These are phyloP conservation scores for Phyllosticta capitalensis DNA, from an alignment of 2,329 filamentous ascomycete genomes.

Conservation along the genomic window DNA sequence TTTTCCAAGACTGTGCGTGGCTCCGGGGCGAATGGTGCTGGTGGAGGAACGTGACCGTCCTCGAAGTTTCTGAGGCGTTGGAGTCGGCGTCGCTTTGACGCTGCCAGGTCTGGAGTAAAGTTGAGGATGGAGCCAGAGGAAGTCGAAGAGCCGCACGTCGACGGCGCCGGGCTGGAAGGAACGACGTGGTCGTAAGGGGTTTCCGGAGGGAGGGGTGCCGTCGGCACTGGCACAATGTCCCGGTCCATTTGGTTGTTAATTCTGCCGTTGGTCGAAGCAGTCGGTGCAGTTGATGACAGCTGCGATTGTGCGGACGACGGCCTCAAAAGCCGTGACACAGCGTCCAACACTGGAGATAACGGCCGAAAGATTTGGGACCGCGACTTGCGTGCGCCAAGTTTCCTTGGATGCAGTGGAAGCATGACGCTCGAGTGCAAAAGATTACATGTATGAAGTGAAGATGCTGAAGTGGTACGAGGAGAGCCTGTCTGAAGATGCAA, in stretches of 20 bases:
- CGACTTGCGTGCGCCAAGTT: constrained; percentile 21
- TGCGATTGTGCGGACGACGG: constrained; percentile 6
- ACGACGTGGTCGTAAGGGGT: constrained; percentile 7
- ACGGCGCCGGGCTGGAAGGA: constrained; percentile 11
- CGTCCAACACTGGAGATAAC: constrained; percentile 6
- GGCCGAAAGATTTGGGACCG: constrained; percentile 17
- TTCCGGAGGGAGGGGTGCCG: constrained; percentile 10
- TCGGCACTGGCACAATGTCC: constrained; percentile 17
- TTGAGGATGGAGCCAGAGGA: constrained; percentile 13
- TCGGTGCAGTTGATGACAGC: constrained; percentile 4
- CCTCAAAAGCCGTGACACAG: constrained; percentile 2
- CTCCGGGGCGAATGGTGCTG: neutral
- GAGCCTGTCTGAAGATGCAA: constrained; percentile 2
- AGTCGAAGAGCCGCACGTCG: constrained; percentile 20
- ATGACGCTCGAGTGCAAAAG: neutral
- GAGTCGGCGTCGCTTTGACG: constrained; percentile 10
- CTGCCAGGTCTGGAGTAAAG: constrained; percentile 11
- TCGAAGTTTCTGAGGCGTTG: constrained; percentile 1
- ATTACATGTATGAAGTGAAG: constrained; percentile 7
- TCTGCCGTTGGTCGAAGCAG: constrained; percentile 10
- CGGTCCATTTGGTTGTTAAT: constrained; percentile 20
- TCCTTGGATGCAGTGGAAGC: constrained; percentile 4
- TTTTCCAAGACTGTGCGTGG: constrained; percentile 19
- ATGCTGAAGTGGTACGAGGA: constrained; percentile 1
- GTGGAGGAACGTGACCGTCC: neutral